Evolutionary conservation across 305 asterid genomes (phyloP).

Genomic region (Salvia sclarea): DNA sequence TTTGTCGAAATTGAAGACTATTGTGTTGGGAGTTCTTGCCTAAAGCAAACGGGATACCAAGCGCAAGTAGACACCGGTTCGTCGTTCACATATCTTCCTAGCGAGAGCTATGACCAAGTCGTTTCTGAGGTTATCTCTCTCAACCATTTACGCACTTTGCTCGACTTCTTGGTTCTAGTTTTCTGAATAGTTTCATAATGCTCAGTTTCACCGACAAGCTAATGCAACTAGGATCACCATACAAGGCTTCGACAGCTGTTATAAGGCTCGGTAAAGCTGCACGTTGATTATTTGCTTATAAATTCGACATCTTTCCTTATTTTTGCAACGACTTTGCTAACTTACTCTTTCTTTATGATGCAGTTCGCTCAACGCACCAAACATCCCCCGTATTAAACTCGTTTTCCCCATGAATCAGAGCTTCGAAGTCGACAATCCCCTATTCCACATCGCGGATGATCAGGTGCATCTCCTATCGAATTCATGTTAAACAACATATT

Average conservation of each 20-base stretch:
- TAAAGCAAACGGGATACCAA: conserved; percentile 51
- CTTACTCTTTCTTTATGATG: conserved; percentile 25
- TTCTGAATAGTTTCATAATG: conserved; percentile 12
- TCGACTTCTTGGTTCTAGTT: not conserved
- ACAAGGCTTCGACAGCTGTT: conserved; percentile 66
- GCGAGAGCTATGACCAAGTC: conserved; percentile 48
- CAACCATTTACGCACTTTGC: conserved; percentile 5
- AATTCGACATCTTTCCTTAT: not conserved
- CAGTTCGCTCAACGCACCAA: conserved; percentile 53
- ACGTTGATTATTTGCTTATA: conserved; percentile 5
- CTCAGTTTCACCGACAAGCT: conserved; percentile 60
- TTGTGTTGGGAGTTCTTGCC: conserved; percentile 61
- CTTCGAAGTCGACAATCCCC: conserved; percentile 57
- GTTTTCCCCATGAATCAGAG: conserved; percentile 64
- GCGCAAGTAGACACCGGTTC: conserved; percentile 81
- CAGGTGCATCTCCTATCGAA: conserved; percentile 44
- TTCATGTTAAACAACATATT: conserved; percentile 25
- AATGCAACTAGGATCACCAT: conserved; percentile 45
- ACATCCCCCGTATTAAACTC: conserved; percentile 55
- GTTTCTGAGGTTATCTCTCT: conserved; percentile 57
- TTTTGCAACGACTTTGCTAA: conserved; percentile 30
- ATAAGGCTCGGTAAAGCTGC: conserved; percentile 57
- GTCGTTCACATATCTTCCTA: conserved; percentile 70
- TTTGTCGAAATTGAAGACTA: conserved; percentile 56
- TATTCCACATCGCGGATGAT: conserved; percentile 46